Conservation (phyloP, 2,329 filamentous ascomycete genomes). For the Botrytis elliptica region DNA sequence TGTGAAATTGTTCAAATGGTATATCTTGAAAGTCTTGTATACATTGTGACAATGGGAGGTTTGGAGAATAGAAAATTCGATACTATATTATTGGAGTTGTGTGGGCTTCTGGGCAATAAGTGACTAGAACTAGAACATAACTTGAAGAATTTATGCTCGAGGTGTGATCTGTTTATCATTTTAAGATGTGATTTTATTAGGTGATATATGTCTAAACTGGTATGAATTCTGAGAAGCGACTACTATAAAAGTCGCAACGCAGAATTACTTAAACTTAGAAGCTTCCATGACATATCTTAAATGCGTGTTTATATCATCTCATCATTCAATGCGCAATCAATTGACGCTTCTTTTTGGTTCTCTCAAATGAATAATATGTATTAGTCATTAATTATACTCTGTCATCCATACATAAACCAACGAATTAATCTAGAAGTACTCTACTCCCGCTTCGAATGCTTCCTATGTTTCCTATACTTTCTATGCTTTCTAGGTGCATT, state of each 20-base stretch:
- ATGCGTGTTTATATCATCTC: neutral
- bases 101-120: no score
- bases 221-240: neutral
- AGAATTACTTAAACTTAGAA: neutral
- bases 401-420: neutral
- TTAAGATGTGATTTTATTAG: neutral
- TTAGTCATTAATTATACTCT: neutral
- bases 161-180: neutral
- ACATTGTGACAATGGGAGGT: no score
- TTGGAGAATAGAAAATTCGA: neutral
- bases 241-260: rapidly evolving
- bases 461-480: neutral
- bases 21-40: no score
- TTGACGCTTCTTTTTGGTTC: neutral
- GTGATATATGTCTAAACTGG: neutral
- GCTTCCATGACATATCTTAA: neutral
- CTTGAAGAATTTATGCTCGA: no score
- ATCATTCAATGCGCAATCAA: neutral
- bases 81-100: neutral
- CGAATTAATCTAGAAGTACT: neutral
- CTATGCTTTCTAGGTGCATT: neutral
- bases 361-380: neutral
- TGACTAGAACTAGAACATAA: no score
- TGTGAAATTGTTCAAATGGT: no score
- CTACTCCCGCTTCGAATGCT: neutral